These are phyloP conservation scores for Fraxinus anomala DNA, from an alignment of 257 asterid genomes.

Conservation along the genomic window DNA sequence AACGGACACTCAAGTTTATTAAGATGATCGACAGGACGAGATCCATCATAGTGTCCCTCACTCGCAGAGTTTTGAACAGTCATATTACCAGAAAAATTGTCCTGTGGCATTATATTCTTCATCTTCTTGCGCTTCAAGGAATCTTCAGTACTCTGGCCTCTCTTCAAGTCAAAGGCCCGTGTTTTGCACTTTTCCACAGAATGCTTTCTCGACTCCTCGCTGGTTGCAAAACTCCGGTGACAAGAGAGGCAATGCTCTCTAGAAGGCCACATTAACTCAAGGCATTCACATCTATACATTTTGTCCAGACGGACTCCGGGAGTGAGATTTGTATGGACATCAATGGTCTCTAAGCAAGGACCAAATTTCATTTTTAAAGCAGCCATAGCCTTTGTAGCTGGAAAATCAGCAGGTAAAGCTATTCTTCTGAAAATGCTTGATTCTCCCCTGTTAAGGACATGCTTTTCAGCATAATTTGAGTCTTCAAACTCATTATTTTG, in stretches of 20 bases:
- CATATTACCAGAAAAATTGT: conserved; percentile 34
- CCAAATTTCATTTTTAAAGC: conserved; percentile 56
- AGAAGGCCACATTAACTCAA: conserved; percentile 73
- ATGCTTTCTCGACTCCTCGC: conserved; percentile 59
- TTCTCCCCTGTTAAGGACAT: conserved; percentile 38
- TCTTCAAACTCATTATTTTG: conserved; percentile 52
- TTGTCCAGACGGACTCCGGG: conserved; percentile 33
- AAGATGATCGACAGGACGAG: conserved; percentile 30
- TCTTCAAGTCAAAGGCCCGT: conserved; percentile 37
- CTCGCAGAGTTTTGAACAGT: conserved; percentile 34
- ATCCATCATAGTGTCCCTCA: conserved; percentile 45
- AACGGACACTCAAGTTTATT: conserved; percentile 52
- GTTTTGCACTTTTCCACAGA: conserved; percentile 52
- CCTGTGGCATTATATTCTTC: conserved; percentile 39
- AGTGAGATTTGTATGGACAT: conserved; percentile 34
- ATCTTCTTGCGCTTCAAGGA: conserved; percentile 50
- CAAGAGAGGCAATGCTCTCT: conserved; percentile 73
- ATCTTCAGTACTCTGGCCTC: conserved; percentile 47
- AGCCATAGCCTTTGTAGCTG: conserved; percentile 60
- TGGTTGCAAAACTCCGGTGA: conserved; percentile 61
- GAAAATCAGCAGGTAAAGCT: conserved; percentile 17
- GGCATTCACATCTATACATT: conserved; percentile 76
- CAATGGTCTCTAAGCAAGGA: conserved; percentile 40
- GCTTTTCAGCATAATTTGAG: conserved; percentile 40
- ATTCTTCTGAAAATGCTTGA: conserved; percentile 26